Conservation (phyloP, 2,329 filamentous ascomycete species). For the Aureobasidium leucospermi region DNA sequence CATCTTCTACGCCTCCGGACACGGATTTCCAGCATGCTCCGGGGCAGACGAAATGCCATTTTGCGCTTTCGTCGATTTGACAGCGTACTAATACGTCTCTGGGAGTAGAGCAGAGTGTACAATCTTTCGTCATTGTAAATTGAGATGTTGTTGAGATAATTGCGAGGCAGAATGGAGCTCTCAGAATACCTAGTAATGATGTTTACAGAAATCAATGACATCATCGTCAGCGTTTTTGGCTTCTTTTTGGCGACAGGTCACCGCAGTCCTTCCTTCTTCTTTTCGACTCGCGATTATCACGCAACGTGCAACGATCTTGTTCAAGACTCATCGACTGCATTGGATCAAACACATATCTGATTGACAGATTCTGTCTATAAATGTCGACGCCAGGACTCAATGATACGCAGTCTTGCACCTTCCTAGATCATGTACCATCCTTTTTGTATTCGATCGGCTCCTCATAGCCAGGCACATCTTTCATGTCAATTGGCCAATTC, state of each 20-base stretch:
- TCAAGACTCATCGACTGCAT: no score
- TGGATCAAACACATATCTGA: no score
- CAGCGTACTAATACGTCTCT: slow-evolving; percentile 37
- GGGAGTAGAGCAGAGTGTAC: slow-evolving; percentile 33
- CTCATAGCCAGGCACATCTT: background rate
- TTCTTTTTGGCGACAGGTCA: no score
- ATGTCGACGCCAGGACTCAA: no score
- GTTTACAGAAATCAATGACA: background rate
- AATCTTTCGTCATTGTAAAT: slow-evolving; percentile 26
- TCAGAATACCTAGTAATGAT: no score
- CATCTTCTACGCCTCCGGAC: slow-evolving; percentile 38
- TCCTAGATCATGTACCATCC: no score
- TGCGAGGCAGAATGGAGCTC: no score
- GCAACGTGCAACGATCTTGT: no score
- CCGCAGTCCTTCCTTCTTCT: no score
- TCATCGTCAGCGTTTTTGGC: background rate
- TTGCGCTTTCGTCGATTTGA: slow-evolving; percentile 32
- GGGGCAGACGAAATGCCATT: slow-evolving; percentile 40
- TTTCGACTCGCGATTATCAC: no score
- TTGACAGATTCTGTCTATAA: no score
- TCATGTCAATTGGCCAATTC: background rate
- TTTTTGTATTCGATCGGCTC: background rate
- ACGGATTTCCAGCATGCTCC: slow-evolving; percentile 37
- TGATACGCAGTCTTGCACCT: no score
- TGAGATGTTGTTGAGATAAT: slow-evolving; percentile 15